These are phyloP conservation scores for Penicillium coprophilum DNA, from an alignment of 495 filamentous ascomycete genomes.

Conservation along the genomic window DNA sequence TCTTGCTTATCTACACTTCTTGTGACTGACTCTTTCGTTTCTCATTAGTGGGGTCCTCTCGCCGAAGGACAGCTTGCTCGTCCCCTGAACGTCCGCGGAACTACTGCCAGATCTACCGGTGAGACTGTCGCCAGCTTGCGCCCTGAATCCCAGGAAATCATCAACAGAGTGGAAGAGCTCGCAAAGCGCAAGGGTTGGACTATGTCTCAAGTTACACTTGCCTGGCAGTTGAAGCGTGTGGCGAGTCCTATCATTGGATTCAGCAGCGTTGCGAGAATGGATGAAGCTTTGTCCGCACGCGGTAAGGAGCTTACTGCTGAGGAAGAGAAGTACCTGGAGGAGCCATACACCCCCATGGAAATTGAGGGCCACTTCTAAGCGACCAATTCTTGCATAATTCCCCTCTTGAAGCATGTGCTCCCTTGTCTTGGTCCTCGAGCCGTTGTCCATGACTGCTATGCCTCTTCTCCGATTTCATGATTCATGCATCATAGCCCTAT, in stretches of 20 bases:
- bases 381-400: not conserved
- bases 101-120: slow-evolving; percentile 5
- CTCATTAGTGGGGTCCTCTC: slow-evolving; percentile 37
- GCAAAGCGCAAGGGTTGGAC: slow-evolving; percentile 54
- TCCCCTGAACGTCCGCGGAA: slow-evolving; percentile 33
- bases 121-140: slow-evolving; percentile 33
- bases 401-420: not conserved
- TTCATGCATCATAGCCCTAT: no score
- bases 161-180: slow-evolving; percentile 56
- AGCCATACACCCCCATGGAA: slow-evolving; percentile 51
- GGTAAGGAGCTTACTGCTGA: slow-evolving; percentile 51
- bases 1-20: not conserved
- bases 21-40: not conserved
- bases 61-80: slow-evolving; percentile 48
- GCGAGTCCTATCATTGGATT: slow-evolving; percentile 60
- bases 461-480: no score
- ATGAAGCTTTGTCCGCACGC: slow-evolving; percentile 50
- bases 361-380: slow-evolving; percentile 18
- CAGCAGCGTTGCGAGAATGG: slow-evolving; percentile 51
- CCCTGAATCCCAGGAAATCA: slow-evolving; percentile 39
- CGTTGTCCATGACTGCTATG: no score
- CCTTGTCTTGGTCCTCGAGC: not conserved
- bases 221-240: slow-evolving; percentile 56
- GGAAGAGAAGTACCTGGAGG: slow-evolving; percentile 59
- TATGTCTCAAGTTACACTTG: slow-evolving; percentile 59